Base-by-base conservation (phyloP, 2,329 filamentous ascomycete genomes). In the Esteya vermicola region DNA sequence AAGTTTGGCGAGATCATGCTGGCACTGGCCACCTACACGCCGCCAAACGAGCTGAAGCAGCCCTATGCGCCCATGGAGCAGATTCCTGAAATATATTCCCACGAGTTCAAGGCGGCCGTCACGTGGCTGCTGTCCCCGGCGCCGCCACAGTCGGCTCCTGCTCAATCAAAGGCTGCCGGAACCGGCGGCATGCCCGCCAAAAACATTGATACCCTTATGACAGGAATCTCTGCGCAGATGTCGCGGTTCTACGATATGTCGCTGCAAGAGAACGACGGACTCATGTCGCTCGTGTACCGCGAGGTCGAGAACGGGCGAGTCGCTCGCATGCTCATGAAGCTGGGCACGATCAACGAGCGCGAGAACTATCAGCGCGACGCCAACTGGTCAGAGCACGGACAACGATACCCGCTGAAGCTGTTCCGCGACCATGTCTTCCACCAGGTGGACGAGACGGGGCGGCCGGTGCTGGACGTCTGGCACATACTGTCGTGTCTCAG, bases 401-500 rank as follows among this genome's bases (percentile, higher is more conserved):
- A 94, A 52, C 76, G 88, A 22, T 96, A 94, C 57, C 82, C 85
- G 55, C 68, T 98, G 47, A 95, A 94, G 61, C 71, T 98, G 9
- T 96, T 96, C 66, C 76, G 91, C 37, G 91, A 98, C 60, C 96
- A 93, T 52, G 85, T 95, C 31, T 98, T 96, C 61, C 91, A 98
- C 57, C 88, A 93, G 53, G 86, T 95, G 12, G 86, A 96, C 55
- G 72, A 75, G 23, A 77, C 85, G 42, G 86, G 85, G 13, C 81
- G 83, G 39, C 82, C 91, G 0, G 80, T 88, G 2, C 68, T 93
- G 6, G 84, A 95, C 54, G 65, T 95, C 43, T 89, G 82, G 4
- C 88, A 96, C 61, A 85, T 96, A 47, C 59, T 98, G 34, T 74
- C 72, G 21, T 89, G 81, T 53, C 61, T 98, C 49, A 95, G 93